Base-by-base conservation (phyloP, 2,329 filamentous ascomycete species). In the Dactylonectria macrodidyma region DNA sequence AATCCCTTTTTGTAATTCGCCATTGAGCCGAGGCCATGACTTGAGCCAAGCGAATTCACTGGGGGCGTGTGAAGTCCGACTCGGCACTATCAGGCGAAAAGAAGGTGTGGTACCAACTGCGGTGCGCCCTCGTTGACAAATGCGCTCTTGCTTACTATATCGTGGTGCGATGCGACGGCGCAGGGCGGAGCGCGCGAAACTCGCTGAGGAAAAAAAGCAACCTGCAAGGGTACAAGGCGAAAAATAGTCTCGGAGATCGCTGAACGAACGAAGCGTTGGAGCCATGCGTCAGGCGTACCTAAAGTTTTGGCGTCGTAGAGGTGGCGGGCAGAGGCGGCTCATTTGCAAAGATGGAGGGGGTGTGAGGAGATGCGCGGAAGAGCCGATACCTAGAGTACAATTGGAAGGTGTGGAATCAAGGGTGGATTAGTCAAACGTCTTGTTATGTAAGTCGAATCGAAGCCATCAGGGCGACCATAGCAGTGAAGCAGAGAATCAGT, bases 81-180 rank as follows among this genome's bases (percentile, higher is more conserved):
- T 30, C 26, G 26, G 26, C 26, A 30, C 26, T 11, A 41, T 57
- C 59, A 50, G 41, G 44, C 30, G 56, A 59, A 63, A 38, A 26
- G 58, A 46, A n/a, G 52, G 38, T 26, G 46, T 48, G 52, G 47
- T 47, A n/a, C 36, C 58, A 30, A 52, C 46, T 47, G 54, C 58
- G 59, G 47, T 44, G 61, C 56, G 59, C 48, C 22, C 24, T 34
- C 30, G 64, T 66, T 66, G 64, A 66, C 64, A 66, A 62, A 66
- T 66, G 64, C 48, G n/a, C 44, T 59, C 38, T 38, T 66, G 64
- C 64, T 66, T 66, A 66, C 59, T 16, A 38, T 52, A 66, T 66
- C 64, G 54, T 48, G 59, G 51, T 22, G 59, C 41, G 30, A 30
- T 30, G 26, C 26, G 26, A 30, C 26, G 33, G 59, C 59, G 19